Conservation (phyloP, 305 asterid genomes). For the Fraxinus latifolia region DNA sequence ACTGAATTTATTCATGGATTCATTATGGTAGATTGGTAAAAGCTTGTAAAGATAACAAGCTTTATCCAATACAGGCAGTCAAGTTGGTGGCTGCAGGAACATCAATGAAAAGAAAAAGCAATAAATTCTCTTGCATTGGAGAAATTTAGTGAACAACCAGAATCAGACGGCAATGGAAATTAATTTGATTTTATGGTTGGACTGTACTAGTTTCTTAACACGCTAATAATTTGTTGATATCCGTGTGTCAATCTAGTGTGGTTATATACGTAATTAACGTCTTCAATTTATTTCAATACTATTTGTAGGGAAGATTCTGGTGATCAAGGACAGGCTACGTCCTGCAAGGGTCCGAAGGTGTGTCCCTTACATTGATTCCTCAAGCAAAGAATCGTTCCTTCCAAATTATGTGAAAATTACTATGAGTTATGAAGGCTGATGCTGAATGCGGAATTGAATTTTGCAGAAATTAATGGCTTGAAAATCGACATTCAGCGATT, state of each 20-base stretch:
- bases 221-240: neutral
- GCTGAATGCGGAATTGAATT: neutral
- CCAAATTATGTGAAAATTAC: neutral
- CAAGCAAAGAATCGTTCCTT: neutral
- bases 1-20: neutral
- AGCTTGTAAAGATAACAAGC: neutral
- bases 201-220: neutral
- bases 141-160: slow-evolving; percentile 51
- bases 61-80: slow-evolving; percentile 55
- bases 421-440: neutral
- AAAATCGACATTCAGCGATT: neutral
- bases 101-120: slow-evolving; percentile 60
- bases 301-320: neutral
- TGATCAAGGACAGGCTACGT: neutral
- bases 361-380: neutral
- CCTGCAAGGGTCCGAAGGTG: neutral
- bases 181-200: slow-evolving; percentile 8
- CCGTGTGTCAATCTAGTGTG: neutral
- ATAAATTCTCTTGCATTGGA: slow-evolving; percentile 61
- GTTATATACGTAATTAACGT: neutral
- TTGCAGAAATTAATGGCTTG: neutral
- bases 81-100: slow-evolving; percentile 71
- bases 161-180: slow-evolving; percentile 28
- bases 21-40: neutral
- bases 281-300: neutral